Evolutionary conservation across 2,329 filamentous ascomycete species (phyloP).

Genomic region (Parafenestella ontariensis): DNA sequence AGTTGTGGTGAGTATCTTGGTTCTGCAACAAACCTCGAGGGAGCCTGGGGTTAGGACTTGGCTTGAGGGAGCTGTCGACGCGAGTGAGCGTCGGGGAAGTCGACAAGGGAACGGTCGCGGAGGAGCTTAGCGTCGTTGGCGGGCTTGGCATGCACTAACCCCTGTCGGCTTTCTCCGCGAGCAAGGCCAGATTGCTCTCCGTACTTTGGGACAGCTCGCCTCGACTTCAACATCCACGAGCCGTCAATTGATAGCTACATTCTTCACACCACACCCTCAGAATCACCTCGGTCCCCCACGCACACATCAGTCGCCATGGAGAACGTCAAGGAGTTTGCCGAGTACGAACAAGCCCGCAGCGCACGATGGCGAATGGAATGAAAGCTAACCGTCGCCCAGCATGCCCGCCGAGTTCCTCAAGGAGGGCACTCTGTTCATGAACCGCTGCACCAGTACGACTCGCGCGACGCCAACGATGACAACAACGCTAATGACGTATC

Average conservation of each 20-base stretch:
- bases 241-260: conserved; percentile 4
- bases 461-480: not conserved
- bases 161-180: conserved; percentile 32
- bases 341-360: conserved; percentile 47
- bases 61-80: conserved; percentile 18
- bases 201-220: conserved; percentile 23
- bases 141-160: conserved; percentile 24
- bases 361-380: not conserved
- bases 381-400: conserved; percentile 37
- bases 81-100: conserved; percentile 11
- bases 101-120: conserved; percentile 16
- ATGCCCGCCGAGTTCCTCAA: conserved; percentile 53
- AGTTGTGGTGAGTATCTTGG: conserved; percentile 7
- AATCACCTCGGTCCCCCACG: not conserved
- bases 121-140: conserved; percentile 15
- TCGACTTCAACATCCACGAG: conserved; percentile 10
- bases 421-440: conserved; percentile 59
- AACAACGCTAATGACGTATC: conserved; percentile 40
- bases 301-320: conserved; percentile 62
- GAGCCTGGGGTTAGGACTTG: not conserved
- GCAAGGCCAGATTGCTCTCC: conserved; percentile 39
- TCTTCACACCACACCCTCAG: not conserved
- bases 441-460: conserved; percentile 55
- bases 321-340: conserved; percentile 73
- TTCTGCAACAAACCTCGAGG: conserved; percentile 24